A percentile compares a stretch with the other conserved stretches of the same genome.
These are phyloP conservation scores for Fonsecaea multimorphosa DNA, from an alignment of 2,329 filamentous ascomycete genomes.

Conservation along the genomic window DNA sequence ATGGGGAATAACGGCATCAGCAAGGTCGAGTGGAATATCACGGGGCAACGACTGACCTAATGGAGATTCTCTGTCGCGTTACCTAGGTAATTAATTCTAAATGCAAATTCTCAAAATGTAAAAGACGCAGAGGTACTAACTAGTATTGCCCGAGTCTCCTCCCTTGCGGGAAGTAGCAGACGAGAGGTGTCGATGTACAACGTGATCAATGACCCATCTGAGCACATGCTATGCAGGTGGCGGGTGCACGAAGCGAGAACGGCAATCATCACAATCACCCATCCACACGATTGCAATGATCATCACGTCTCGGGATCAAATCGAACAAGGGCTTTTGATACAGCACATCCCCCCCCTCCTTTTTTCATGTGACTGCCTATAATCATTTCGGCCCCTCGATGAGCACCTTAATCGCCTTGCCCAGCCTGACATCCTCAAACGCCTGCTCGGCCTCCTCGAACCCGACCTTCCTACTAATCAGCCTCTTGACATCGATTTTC, in stretches of 20 bases:
- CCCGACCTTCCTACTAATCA: constrained; percentile 77
- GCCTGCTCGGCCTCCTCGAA: constrained; percentile 85
- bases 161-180: too few relatives aligned
- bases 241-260: too few relatives aligned
- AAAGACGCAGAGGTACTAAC: too few relatives aligned
- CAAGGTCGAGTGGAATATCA: constrained; percentile 48
- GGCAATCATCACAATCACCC: too few relatives aligned
- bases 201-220: too few relatives aligned
- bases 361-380: not conserved
- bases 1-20: constrained; percentile 49
- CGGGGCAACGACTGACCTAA: constrained; percentile 42
- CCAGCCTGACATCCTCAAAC: constrained; percentile 83
- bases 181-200: too few relatives aligned
- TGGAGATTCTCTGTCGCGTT: too few relatives aligned
- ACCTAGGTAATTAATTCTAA: not conserved
- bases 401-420: constrained; percentile 64
- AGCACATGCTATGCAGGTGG: too few relatives aligned
- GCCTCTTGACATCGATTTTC: constrained; percentile 74
- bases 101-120: too few relatives aligned
- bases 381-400: constrained; percentile 47
- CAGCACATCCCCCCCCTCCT: not conserved
- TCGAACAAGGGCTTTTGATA: not conserved
- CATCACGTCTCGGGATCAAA: too few relatives aligned
- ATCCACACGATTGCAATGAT: too few relatives aligned
- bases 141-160: too few relatives aligned